A percentile compares a stretch with the other conserved stretches of the same genome.
Conservation (phyloP, 768 basidiomycete species). For the Boletales sp. region DNA sequence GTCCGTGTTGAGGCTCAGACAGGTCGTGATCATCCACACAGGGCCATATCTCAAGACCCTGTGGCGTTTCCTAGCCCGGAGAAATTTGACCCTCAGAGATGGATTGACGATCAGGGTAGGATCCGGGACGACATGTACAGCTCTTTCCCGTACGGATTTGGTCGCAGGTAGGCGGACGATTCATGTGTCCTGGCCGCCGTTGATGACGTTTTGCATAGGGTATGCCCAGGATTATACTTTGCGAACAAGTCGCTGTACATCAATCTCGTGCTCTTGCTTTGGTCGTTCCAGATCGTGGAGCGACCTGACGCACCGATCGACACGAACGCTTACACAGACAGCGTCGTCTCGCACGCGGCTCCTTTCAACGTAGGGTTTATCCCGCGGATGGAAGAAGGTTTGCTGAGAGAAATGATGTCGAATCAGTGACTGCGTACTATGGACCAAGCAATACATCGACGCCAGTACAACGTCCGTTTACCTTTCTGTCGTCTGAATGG, state of each 20-base stretch:
- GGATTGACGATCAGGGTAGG: slow-evolving; percentile 41
- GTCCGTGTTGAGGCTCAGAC: not conserved
- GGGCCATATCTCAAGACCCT: slow-evolving; percentile 24
- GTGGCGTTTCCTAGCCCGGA: slow-evolving; percentile 35
- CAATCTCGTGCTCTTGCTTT: slow-evolving; percentile 56
- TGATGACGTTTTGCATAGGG: slow-evolving; percentile 26
- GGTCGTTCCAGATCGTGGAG: slow-evolving; percentile 54
- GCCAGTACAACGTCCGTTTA: too few species aligned
- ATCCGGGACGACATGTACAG: slow-evolving; percentile 41
- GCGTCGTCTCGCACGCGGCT: slow-evolving; percentile 50
- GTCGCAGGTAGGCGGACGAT: slow-evolving; percentile 30
- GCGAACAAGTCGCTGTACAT: slow-evolving; percentile 51
- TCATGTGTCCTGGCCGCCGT: not conserved
- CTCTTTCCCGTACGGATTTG: slow-evolving; percentile 50
- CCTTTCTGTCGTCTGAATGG: too few species aligned
- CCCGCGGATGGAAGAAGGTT: slow-evolving; percentile 33
- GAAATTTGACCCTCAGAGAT: slow-evolving; percentile 51
- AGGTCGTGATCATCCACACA: not conserved
- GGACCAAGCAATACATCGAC: too few species aligned
- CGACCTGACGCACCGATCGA: slow-evolving; percentile 53
- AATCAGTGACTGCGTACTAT: not conserved
- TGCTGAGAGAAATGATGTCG: slow-evolving; percentile 10
- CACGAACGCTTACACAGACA: slow-evolving; percentile 50
- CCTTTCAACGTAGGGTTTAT: slow-evolving; percentile 56
- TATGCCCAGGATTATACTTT: slow-evolving; percentile 60